Evolutionary conservation across 208 protist genomes (phyloP).

Genomic region (Zelonia costaricensis): DNA sequence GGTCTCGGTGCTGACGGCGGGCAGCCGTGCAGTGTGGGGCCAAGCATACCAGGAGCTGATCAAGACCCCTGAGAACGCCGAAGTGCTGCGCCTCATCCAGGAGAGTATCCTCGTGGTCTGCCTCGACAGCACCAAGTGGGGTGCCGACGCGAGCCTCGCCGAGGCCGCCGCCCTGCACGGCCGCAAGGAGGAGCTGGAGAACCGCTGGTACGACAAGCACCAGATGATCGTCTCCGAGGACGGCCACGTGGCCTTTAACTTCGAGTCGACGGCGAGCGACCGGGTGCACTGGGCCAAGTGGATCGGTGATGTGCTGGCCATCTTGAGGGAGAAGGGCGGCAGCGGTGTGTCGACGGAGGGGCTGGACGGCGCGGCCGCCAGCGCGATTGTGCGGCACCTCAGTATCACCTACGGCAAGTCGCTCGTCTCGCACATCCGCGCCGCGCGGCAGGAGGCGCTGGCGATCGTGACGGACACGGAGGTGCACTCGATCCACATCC

Average conservation of each 20-base stretch:
- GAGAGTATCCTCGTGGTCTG: constrained; percentile 80
- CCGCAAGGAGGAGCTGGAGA: constrained; percentile 74
- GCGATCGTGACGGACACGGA: constrained; percentile 65
- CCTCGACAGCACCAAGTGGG: constrained; percentile 68
- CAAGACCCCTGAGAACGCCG: constrained; percentile 73
- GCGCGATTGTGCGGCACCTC: constrained; percentile 52
- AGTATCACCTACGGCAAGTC: constrained; percentile 83
- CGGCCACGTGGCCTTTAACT: constrained; percentile 87
- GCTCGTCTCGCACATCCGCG: constrained; percentile 78
- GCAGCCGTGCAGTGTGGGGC: constrained; percentile 74
- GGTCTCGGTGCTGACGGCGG: constrained; percentile 84
- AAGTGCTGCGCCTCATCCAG: constrained; percentile 63
- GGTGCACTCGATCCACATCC: constrained; percentile 54
- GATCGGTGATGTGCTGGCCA: constrained; percentile 69
- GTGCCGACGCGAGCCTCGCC: constrained; percentile 32
- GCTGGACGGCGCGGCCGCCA: constrained; percentile 35
- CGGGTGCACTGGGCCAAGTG: constrained; percentile 82
- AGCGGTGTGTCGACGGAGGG: constrained; percentile 20
- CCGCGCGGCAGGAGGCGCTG: constrained; percentile 64
- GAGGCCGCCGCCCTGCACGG: constrained; percentile 73
- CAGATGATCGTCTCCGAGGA: constrained; percentile 89
- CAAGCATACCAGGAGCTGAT: constrained; percentile 82
- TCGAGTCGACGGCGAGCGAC: constrained; percentile 80
- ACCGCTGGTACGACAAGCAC: constrained; percentile 94
- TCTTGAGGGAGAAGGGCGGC: constrained; percentile 15